phyloP scores from a whole-genome alignment of 2,329 filamentous ascomycete genomes.

The Aspergillus clavatus region DNA sequence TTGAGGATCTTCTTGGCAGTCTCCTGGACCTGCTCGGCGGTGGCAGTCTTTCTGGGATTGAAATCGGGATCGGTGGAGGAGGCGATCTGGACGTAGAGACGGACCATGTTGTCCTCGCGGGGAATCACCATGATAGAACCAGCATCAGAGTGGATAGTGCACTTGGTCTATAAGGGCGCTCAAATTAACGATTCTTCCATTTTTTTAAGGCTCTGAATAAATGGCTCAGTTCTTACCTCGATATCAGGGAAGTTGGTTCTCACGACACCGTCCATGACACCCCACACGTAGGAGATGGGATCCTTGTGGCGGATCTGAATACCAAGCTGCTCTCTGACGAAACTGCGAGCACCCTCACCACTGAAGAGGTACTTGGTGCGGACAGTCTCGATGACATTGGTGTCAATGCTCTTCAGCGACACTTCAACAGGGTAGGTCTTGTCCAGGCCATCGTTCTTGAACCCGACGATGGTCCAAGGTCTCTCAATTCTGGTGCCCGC shows the following conservation, averaged over 20 bases:
- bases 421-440: constrained; percentile 77
- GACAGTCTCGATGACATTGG: constrained; percentile 61
- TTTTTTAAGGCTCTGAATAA: no score
- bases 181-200: no score
- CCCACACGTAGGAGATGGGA: constrained; percentile 61
- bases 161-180: constrained; percentile 62
- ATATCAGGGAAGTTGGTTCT: constrained; percentile 60
- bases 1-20: constrained; percentile 55
- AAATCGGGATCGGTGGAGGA: constrained; percentile 59
- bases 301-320: constrained; percentile 63
- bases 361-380: constrained; percentile 60
- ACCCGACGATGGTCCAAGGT: constrained; percentile 59
- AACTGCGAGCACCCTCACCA: constrained; percentile 58
- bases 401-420: constrained; percentile 70
- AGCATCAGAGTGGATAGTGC: constrained; percentile 61
- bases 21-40: constrained; percentile 55
- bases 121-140: constrained; percentile 62
- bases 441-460: constrained; percentile 56
- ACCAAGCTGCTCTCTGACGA: constrained; percentile 58
- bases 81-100: constrained; percentile 54
- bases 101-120: constrained; percentile 47
- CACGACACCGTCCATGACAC: constrained; percentile 63
- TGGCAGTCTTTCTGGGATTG: constrained; percentile 57
- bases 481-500: constrained; percentile 53
- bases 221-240: constrained; percentile 40